Conservation (phyloP, 805 yeast species). For the Cyberlindnera lachancei region DNA sequence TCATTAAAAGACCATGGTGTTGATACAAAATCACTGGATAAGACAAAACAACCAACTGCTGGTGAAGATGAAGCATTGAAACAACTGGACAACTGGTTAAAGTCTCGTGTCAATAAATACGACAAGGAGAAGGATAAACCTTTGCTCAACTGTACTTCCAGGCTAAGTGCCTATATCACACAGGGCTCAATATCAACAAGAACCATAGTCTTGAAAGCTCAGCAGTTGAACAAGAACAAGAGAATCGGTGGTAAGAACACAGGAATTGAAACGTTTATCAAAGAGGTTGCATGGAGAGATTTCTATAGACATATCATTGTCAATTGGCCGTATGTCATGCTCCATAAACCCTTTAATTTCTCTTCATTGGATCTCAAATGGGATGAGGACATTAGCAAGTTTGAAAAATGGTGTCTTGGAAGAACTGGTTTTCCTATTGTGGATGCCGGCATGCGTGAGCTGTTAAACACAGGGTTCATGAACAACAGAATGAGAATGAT, state of each 20-base stretch:
- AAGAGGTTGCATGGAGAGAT: slow-evolving; percentile 55
- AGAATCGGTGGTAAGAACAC: slow-evolving; percentile 23
- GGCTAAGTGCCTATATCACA: slow-evolving; percentile 39
- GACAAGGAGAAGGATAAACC: slow-evolving; percentile 19
- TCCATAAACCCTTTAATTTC: slow-evolving; percentile 42
- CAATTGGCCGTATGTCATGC: slow-evolving; percentile 43
- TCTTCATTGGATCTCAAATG: slow-evolving; percentile 34
- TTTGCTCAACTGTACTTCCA: slow-evolving; percentile 25
- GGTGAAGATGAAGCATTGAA: slow-evolving; percentile 16
- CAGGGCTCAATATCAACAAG: slow-evolving; percentile 40
- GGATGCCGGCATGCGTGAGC: slow-evolving; percentile 51
- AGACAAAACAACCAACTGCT: slow-evolving; percentile 6
- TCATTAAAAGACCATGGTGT: slow-evolving; percentile 4
- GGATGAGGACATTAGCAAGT: slow-evolving; percentile 35
- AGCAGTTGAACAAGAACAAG: slow-evolving; percentile 22
- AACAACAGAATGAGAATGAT: slow-evolving; percentile 50
- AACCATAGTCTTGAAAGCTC: slow-evolving; percentile 27
- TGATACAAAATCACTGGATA: no score
- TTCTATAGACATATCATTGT: slow-evolving; percentile 43
- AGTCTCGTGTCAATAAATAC: slow-evolving; percentile 4
- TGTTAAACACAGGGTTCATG: slow-evolving; percentile 44
- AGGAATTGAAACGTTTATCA: slow-evolving; percentile 38
- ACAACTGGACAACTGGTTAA: slow-evolving; percentile 13
- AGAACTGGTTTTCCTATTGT: slow-evolving; percentile 49
- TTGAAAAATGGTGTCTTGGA: slow-evolving; percentile 45